These are phyloP conservation scores for Botryotinia convoluta DNA, from an alignment of 2,329 filamentous ascomycete species.

Conservation along the genomic window DNA sequence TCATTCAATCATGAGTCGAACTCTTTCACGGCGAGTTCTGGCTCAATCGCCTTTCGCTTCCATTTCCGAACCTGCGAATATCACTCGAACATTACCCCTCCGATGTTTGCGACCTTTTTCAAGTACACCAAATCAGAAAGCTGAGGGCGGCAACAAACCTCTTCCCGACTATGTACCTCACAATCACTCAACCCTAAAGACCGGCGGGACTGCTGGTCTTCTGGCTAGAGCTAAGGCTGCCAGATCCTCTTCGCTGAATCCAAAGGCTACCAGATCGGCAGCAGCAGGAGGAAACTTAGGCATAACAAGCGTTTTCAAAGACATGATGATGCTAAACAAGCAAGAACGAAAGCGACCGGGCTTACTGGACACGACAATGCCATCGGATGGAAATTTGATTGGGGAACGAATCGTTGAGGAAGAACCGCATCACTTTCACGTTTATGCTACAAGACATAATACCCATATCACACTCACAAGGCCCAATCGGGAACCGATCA, in stretches of 20 bases:
- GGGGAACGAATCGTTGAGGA: constrained; percentile 39
- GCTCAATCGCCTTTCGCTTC: constrained; percentile 31
- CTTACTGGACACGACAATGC: background rate
- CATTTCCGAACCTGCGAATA: constrained; percentile 21
- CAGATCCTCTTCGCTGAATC: constrained; percentile 9
- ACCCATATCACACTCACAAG: constrained; percentile 87
- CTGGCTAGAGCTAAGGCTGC: background rate
- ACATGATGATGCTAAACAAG: background rate
- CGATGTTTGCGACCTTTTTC: constrained; percentile 39
- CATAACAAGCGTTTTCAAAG: background rate
- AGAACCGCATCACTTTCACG: constrained; percentile 80
- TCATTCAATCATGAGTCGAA: constrained; percentile 35
- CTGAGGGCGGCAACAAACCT: constrained; percentile 23
- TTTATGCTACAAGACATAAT: constrained; percentile 90
- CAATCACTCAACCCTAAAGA: background rate
- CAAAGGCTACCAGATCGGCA: constrained; percentile 8
- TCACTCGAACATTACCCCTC: constrained; percentile 18
- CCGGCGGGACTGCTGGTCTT: background rate
- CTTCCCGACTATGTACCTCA: constrained; percentile 6
- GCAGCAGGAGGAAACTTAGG: background rate
- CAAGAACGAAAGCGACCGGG: background rate
- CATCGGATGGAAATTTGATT: constrained; percentile 28
- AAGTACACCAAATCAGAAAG: constrained; percentile 32
- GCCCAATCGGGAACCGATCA: constrained; percentile 73
- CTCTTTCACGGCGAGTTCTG: constrained; percentile 33